Base-by-base conservation (phyloP, 1,284 basidiomycete genomes). In the Amylostereum chailletii region DNA sequence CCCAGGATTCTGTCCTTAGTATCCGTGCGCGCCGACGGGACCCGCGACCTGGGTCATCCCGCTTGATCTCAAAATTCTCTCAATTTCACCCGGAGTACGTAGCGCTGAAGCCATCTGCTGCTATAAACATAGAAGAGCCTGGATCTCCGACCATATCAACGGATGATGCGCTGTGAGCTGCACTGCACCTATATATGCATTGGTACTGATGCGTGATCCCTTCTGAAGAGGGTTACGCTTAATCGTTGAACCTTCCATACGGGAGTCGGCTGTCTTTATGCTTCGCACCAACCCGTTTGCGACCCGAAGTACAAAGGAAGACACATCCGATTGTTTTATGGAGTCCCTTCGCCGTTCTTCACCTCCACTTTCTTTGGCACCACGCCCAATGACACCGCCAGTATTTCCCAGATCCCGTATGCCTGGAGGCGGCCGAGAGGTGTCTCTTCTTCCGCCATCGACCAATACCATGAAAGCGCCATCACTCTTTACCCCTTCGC, bases 391-490 rank as follows among this genome's bases (percentile, higher is more conserved):
- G 26, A 31, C 33, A 6, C 36, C 37, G 10, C 46, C 46, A 30
- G 32, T 47, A 9, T 39, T 47, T 11, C 46, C 46, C n/a, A n/a
- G 46, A 8, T 47, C 46, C 9, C 46, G 36, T 7, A 9, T 29
- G 6, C 11, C 11, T 7, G 26, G 36, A 5, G 11, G 19, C 9
- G 8, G 10, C 4, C n/a, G 8, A 11, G 32, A 33, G 19, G 19
- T 19, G 19, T 19, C 19, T 19, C 19, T 10, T 10, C n/a, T 4
- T 6, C 19, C 4, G 19, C 4, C 34, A 8, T 11, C 4, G 30
- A 31, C 5, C 6, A 11, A 7, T 30, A 43, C 29, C 9, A 4
- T 10, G 27, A 37, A 43, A 29, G 32, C 42, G 4, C 11, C 32
- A 7, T 26, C 27, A 7, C 7, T 5, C 5, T 7, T n/a, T 4